Conservation (phyloP, 1,139 yeast genomes). For the Hansenula lynferdii region DNA sequence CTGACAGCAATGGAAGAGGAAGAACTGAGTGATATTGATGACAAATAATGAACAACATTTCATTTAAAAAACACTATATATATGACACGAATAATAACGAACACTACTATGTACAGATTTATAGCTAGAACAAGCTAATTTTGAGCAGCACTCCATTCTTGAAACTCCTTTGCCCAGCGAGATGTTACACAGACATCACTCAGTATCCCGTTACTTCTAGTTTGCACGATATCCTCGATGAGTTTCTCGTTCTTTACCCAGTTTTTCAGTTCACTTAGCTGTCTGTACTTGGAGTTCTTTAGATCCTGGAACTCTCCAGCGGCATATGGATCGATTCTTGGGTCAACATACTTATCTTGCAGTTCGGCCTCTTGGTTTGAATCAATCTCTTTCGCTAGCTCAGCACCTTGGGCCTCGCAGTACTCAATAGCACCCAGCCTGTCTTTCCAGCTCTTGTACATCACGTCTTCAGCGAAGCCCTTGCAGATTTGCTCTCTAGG, state of each 20-base stretch:
- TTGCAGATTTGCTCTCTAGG: slow-evolving; percentile 24
- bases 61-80: no score
- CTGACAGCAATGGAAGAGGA: slow-evolving; percentile 22
- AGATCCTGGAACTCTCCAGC: slow-evolving; percentile 29
- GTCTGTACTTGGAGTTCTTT: slow-evolving; percentile 23
- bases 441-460: slow-evolving; percentile 39
- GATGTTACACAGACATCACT: slow-evolving; percentile 29
- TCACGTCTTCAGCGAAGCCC: slow-evolving; percentile 26
- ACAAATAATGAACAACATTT: no score
- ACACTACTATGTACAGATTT: not conserved
- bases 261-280: slow-evolving; percentile 24
- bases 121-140: not conserved
- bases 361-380: slow-evolving; percentile 18
- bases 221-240: slow-evolving; percentile 35
- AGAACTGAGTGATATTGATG: slow-evolving; percentile 30
- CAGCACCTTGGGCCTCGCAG: slow-evolving; percentile 29
- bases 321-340: slow-evolving; percentile 43
- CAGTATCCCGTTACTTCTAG: slow-evolving; percentile 29
- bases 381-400: slow-evolving; percentile 26
- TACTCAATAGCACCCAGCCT: slow-evolving; percentile 32
- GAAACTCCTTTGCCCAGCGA: slow-evolving; percentile 1
- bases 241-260: slow-evolving; percentile 35
- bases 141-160: slow-evolving; percentile 2
- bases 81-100: no score
- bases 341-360: slow-evolving; percentile 20